Percentiles rank a stretch among this genome's conserved stretches.
phyloP scores from a whole-genome alignment of 805 yeast species.

The Hanseniaspora meyeri region DNA sequence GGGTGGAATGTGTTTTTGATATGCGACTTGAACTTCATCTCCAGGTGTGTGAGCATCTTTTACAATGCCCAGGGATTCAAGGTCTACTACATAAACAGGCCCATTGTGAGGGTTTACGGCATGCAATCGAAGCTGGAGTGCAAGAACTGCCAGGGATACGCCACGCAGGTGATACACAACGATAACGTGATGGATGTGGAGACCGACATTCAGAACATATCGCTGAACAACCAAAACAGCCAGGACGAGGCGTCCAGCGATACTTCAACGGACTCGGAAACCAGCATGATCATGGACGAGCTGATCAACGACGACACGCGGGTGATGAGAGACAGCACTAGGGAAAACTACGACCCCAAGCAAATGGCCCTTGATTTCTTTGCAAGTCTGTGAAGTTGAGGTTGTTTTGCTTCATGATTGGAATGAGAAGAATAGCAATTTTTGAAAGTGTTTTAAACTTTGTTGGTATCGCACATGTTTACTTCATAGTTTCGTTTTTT shows the following conservation, averaged over 20 bases:
- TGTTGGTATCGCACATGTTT: too few relatives aligned
- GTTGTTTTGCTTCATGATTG: too few relatives aligned
- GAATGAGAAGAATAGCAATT: too few relatives aligned
- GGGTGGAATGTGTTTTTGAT: slow-evolving; percentile 12
- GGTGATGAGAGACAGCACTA: too few relatives aligned
- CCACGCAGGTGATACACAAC: neutral
- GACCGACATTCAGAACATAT: neutral
- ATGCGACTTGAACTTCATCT: slow-evolving; percentile 5
- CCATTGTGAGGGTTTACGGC: neutral
- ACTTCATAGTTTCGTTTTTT: too few relatives aligned
- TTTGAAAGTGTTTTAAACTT: too few relatives aligned
- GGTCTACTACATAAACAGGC: slow-evolving; percentile 10
- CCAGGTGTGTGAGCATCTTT: neutral
- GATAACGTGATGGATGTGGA: neutral
- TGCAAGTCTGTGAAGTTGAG: neutral
- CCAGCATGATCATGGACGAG: neutral
- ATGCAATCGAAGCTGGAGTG: slow-evolving; percentile 1
- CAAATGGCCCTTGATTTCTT: neutral
- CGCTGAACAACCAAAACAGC: neutral
- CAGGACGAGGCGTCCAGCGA: neutral
- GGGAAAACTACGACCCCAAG: neutral
- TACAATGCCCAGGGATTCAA: neutral
- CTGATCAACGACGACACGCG: neutral
- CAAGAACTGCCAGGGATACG: slow-evolving; percentile 2
- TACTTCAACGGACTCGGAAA: neutral